A percentile compares a stretch with the other conserved stretches of the same genome.
Conservation (phyloP, 164 flowering plant species). For the Magnolia changhungtana region DNA sequence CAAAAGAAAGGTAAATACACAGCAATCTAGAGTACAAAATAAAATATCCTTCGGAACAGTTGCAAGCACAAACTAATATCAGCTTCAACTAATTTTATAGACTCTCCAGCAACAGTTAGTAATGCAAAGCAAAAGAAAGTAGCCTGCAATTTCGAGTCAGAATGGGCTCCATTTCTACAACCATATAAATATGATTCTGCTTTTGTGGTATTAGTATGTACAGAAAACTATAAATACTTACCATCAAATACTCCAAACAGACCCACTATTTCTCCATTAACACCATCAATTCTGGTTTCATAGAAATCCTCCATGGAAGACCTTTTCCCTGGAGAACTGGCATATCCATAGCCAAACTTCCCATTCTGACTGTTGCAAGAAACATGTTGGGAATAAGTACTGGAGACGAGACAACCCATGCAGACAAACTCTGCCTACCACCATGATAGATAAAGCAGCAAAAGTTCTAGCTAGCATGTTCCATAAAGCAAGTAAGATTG, state of each 20-base stretch:
- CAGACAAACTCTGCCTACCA: background rate
- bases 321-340: slow-evolving; percentile 94
- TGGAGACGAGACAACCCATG: background rate
- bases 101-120: background rate
- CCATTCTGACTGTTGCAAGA: slow-evolving; percentile 71
- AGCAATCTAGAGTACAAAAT: background rate
- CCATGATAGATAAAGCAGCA: background rate
- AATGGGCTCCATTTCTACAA: background rate
- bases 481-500: background rate
- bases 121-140: background rate
- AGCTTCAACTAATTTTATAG: background rate
- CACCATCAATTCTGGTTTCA: slow-evolving; percentile 90
- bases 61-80: background rate
- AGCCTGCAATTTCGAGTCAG: background rate
- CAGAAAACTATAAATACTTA: slow-evolving; percentile 13
- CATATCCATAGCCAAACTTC: slow-evolving; percentile 96
- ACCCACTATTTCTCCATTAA: slow-evolving; percentile 92
- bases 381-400: slow-evolving; percentile 3
- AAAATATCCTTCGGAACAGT: background rate
- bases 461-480: background rate
- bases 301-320: slow-evolving; percentile 98
- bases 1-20: background rate
- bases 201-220: background rate
- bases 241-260: slow-evolving; percentile 99
- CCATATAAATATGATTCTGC: background rate